These are phyloP conservation scores for Dryas integrifolia DNA, from an alignment of 331 rosid genomes.

Conservation along the genomic window DNA sequence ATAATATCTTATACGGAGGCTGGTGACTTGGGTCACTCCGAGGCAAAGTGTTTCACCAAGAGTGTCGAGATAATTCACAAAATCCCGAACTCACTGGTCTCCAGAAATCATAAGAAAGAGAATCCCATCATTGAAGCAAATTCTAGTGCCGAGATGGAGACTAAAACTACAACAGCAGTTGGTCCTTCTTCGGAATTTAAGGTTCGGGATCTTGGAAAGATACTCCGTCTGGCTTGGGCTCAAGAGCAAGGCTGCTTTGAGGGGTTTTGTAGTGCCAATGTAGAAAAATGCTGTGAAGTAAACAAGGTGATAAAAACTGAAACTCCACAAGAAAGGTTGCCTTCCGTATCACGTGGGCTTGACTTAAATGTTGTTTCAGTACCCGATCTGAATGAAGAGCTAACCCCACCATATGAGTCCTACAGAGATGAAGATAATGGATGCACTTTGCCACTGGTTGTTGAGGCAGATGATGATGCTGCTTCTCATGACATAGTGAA, in stretches of 20 bases:
- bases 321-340: conserved; percentile 54
- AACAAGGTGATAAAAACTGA: conserved; percentile 53
- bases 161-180: conserved; percentile 43
- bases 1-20: conserved; percentile 66
- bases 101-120: conserved; percentile 45
- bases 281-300: conserved; percentile 65
- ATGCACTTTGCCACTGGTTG: conserved; percentile 85
- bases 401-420: conserved; percentile 93
- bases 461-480: conserved; percentile 89
- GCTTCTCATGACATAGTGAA: conserved; percentile 78
- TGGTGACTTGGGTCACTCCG: conserved; percentile 94
- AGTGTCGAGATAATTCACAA: conserved; percentile 75
- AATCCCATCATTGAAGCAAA: conserved; percentile 38
- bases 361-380: conserved; percentile 85
- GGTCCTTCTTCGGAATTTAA: conserved; percentile 64
- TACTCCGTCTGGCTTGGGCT: conserved; percentile 75
- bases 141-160: conserved; percentile 53
- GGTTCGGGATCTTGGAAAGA: conserved; percentile 91
- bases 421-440: conserved; percentile 91
- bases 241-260: conserved; percentile 70
- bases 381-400: conserved; percentile 94
- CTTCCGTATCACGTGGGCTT: conserved; percentile 63
- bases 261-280: conserved; percentile 69
- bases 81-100: conserved; percentile 37
- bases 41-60: conserved; percentile 92